Evolutionary conservation across 768 basidiomycete species (phyloP).

Genomic region (Panaeolus cyanescens): DNA sequence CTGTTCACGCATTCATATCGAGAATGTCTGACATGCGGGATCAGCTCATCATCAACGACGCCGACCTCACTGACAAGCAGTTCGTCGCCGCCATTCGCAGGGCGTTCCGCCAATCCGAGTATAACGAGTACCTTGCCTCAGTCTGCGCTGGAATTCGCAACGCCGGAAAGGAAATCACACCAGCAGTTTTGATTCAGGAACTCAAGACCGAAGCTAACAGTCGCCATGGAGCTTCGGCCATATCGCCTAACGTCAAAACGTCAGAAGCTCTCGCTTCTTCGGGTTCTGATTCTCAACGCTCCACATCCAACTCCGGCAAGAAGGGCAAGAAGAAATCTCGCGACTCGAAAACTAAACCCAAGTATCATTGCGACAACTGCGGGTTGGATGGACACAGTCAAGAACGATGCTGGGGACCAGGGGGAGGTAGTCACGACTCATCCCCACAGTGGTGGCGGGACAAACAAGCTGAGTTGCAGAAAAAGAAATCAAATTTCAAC

Average conservation of each 20-base stretch:
- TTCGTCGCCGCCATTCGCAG: neutral
- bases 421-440: slow-evolving; percentile 1
- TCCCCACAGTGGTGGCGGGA: neutral
- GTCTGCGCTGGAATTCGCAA: neutral
- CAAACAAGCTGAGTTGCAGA: neutral
- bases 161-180: no score
- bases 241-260: neutral
- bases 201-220: neutral
- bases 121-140: neutral
- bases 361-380: slow-evolving; percentile 3
- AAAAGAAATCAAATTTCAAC: neutral
- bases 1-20: neutral
- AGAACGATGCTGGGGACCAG: slow-evolving; percentile 1
- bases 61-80: neutral
- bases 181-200: neutral
- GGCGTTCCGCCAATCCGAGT: neutral
- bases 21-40: neutral
- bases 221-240: neutral
- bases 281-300: neutral
- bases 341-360: neutral
- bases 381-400: slow-evolving; percentile 1
- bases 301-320: neutral
- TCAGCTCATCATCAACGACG: neutral
- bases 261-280: neutral
- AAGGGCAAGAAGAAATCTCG: neutral